These are phyloP conservation scores for Claviceps purpurea DNA, from an alignment of 2,329 filamentous ascomycete genomes.

Conservation along the genomic window DNA sequence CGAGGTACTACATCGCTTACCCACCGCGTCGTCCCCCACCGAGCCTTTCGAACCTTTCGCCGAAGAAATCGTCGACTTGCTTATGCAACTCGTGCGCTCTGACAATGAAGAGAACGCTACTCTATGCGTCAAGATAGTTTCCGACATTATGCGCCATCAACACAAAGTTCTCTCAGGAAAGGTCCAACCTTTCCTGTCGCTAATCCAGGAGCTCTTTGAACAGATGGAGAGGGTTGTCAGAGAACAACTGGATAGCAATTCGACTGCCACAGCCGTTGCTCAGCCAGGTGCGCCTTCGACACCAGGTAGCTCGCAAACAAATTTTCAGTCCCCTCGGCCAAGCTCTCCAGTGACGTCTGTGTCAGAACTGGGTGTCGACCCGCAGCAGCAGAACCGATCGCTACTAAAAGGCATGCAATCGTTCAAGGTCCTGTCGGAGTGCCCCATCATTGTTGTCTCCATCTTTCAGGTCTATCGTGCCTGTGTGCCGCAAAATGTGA, in stretches of 20 bases:
- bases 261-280: conserved; percentile 39
- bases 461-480: conserved; percentile 87
- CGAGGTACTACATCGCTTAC: conserved; percentile 83
- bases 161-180: conserved; percentile 63
- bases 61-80: conserved; percentile 73
- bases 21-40: conserved; percentile 53
- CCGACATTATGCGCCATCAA: conserved; percentile 91
- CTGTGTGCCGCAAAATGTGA: conserved; percentile 73
- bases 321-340: conserved; percentile 77
- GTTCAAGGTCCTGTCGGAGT: conserved; percentile 96
- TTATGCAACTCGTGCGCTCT: conserved; percentile 75
- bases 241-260: conserved; percentile 82
- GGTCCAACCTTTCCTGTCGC: conserved; percentile 76
- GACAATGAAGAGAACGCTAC: conserved; percentile 99
- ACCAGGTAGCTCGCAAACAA: conserved; percentile 49
- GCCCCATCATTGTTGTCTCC: conserved; percentile 95
- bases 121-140: conserved; percentile 95
- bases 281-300: conserved; percentile 51
- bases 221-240: conserved; percentile 90
- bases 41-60: conserved; percentile 84
- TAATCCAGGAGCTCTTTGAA: conserved; percentile 93
- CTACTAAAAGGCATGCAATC: conserved; percentile 92
- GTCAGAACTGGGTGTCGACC: conserved; percentile 66
- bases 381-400: conserved; percentile 67
- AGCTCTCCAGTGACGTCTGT: conserved; percentile 78